A percentile compares a stretch with the other conserved stretches of the same genome.
phyloP scores from a whole-genome alignment of 2,329 filamentous ascomycete species.

The Cladosporium colombiae region DNA sequence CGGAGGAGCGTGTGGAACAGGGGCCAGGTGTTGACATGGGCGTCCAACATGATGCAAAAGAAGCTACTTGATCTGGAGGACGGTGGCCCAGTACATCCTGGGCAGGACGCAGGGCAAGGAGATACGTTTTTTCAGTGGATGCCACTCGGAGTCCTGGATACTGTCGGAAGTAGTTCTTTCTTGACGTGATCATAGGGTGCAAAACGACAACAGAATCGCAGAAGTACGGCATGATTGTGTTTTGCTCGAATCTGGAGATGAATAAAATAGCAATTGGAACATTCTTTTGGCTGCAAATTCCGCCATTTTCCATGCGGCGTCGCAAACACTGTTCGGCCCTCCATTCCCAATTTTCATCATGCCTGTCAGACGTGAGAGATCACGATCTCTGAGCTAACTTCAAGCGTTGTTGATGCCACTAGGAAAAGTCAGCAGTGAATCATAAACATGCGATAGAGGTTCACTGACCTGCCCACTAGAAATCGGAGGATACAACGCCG shows the following conservation, averaged over 20 bases:
- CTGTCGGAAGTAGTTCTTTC: not conserved
- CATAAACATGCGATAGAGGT: not conserved
- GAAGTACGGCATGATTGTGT: not conserved
- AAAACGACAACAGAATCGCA: not conserved
- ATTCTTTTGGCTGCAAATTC: not conserved
- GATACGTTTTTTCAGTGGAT: not conserved
- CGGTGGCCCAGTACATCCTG: not conserved
- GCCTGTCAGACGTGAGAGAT: not conserved
- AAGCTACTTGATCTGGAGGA: not conserved
- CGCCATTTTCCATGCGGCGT: not conserved
- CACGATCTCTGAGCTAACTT: not conserved
- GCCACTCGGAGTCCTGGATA: not conserved
- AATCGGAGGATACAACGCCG: conserved; percentile 5
- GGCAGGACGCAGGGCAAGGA: not conserved
- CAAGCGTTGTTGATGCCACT: conserved; percentile 6
- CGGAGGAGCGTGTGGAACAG: not conserved
- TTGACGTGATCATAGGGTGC: not conserved
- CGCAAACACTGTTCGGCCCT: not conserved
- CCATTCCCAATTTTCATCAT: not conserved
- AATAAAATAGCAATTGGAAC: not conserved
- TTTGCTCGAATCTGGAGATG: not conserved
- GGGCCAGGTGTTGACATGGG: not conserved
- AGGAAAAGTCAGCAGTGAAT: not conserved
- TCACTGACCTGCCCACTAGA: not conserved
- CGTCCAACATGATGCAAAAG: not conserved